Percentiles rank a stretch among this genome's conserved stretches.
Evolutionary conservation across 2,329 filamentous ascomycete species (phyloP).

Genomic region (Pseudocercospora vitis): DNA sequence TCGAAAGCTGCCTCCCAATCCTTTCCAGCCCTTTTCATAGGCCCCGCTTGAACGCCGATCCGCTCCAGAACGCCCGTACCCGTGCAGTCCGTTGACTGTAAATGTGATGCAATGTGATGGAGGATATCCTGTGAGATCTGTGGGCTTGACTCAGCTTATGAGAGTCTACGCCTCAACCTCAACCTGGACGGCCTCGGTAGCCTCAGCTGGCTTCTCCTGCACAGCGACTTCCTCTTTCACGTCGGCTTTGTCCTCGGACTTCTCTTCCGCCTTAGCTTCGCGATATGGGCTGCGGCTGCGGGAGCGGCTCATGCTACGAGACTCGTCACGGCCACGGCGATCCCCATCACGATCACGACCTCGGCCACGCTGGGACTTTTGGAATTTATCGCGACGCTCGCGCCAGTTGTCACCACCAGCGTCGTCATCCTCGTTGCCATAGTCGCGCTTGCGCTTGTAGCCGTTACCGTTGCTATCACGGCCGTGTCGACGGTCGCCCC

Average conservation of each 20-base stretch:
- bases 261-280: slow-evolving; percentile 19
- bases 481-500: slow-evolving; percentile 42
- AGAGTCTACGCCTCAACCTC: neutral
- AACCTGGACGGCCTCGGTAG: slow-evolving; percentile 1
- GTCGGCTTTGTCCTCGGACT: slow-evolving; percentile 20
- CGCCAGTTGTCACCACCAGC: slow-evolving; percentile 30
- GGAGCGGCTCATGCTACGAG: slow-evolving; percentile 19
- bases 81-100: neutral
- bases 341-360: slow-evolving; percentile 21
- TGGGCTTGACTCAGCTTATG: neutral
- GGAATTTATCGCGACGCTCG: slow-evolving; percentile 27
- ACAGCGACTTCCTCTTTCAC: slow-evolving; percentile 9
- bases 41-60: slow-evolving; percentile 2
- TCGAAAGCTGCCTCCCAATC: slow-evolving; percentile 4
- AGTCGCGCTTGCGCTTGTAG: slow-evolving; percentile 29
- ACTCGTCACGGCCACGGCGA: slow-evolving; percentile 17
- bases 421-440: slow-evolving; percentile 25
- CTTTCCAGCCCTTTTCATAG: slow-evolving; percentile 1
- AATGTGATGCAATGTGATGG: slow-evolving; percentile 1
- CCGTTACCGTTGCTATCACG: slow-evolving; percentile 33
- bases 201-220: slow-evolving; percentile 1
- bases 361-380: slow-evolving; percentile 24
- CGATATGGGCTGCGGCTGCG: slow-evolving; percentile 21
- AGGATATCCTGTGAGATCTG: neutral
- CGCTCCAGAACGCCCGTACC: slow-evolving; percentile 6